Base-by-base conservation (phyloP, 2,329 filamentous ascomycete genomes). In the Chaetomium strumarium region DNA sequence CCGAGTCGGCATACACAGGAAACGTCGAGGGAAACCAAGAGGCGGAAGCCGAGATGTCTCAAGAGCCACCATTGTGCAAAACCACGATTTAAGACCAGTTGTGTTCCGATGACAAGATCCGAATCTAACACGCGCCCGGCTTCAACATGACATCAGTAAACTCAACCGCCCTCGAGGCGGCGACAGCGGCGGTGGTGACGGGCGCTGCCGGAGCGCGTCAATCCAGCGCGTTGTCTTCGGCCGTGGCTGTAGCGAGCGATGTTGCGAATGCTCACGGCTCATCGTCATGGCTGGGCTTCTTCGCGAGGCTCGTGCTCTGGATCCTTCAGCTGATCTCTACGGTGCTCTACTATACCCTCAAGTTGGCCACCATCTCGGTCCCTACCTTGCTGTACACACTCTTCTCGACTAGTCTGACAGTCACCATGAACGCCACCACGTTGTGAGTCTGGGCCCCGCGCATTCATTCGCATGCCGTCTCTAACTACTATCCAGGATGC, bases 381-480 rank as follows among this genome's bases (percentile, higher is more conserved):
- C 93, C 93, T 40, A 90, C 89, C 67, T 83, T 93, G 70, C 80
- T 97, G 16, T 99, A 95, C 68, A 88, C 84, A 6, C 76, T 96
- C 57, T 89, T 96, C 65, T 96, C 90, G 6, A 92, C 90, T 58
- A 96, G 88, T 69, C 75, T 95, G 75, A 99, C 93, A 0, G 89
- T 99, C 65, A 99, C 93, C 11, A 95, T 99, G 91, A 97, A 97
- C 68, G 92, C 93, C 62, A 97, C 92, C 17, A 99, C 93, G 16
- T 71, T 99, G 84, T 95, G 82, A 66, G 84, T 58, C 51, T 16
- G 12, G 29, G 10, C 11, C n/a, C 14, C 13, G 17, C 29, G 14
- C 19, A 5, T 14, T 29, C 5, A 2, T n/a, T 1, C 7, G 5
- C 5, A 30, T 20, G n/a, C n/a, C 30, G 2, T 11, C 20, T 38